Conservation (phyloP, 2,329 filamentous ascomycete species). For the Claviceps monticola region DNA sequence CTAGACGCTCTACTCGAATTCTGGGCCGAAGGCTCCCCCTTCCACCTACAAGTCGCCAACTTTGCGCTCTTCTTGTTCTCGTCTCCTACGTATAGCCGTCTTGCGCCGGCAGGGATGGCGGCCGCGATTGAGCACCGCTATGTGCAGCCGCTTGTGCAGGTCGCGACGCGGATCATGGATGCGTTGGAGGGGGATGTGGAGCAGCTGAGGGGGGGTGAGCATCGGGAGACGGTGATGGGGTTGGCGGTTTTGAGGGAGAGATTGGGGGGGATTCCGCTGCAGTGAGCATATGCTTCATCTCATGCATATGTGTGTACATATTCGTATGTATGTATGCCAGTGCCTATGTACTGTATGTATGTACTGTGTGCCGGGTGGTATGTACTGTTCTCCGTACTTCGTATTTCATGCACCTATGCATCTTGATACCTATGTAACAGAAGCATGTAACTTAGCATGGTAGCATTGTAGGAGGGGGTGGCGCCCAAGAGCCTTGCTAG, state of each 20-base stretch:
- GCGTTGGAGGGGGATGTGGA: conserved; percentile 19
- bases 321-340: neutral
- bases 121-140: conserved; percentile 45
- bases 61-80: conserved; percentile 44
- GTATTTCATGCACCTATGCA: too few relatives aligned
- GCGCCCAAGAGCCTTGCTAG: too few relatives aligned
- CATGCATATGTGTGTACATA: too few relatives aligned
- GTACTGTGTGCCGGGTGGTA: too few relatives aligned
- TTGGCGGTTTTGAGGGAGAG: conserved; percentile 28
- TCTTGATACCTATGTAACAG: too few relatives aligned
- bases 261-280: conserved; percentile 26
- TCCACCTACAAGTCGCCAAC: conserved; percentile 46
- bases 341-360: too few relatives aligned
- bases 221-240: conserved; percentile 22
- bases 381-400: too few relatives aligned
- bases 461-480: too few relatives aligned
- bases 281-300: conserved; percentile 12
- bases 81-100: conserved; percentile 24
- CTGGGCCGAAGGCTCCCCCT: conserved; percentile 36
- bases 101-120: conserved; percentile 43
- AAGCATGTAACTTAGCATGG: too few relatives aligned
- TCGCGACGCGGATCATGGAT: conserved; percentile 23
- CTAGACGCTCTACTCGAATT: conserved; percentile 33
- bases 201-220: conserved; percentile 11
- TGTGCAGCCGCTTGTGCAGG: conserved; percentile 35